These are phyloP conservation scores for Puccinia coronata DNA, from an alignment of 1,284 basidiomycete genomes.

Conservation along the genomic window DNA sequence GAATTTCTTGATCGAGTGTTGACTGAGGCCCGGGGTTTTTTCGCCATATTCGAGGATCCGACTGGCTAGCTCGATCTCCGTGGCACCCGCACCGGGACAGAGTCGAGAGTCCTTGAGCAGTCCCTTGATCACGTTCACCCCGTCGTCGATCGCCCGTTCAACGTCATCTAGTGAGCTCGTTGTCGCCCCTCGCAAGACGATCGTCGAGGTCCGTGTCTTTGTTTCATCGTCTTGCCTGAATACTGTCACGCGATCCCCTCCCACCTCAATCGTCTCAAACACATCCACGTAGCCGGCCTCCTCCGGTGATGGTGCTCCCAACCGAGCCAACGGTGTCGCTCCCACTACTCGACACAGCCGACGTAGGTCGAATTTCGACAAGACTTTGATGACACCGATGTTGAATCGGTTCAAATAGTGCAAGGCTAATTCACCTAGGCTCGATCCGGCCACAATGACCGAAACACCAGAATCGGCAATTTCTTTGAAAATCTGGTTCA, in stretches of 20 bases:
- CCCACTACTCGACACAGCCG: slow-evolving; percentile 91
- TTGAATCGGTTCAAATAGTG: slow-evolving; percentile 94
- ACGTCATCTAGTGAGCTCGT: slow-evolving; percentile 92
- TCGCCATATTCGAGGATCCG: slow-evolving; percentile 82
- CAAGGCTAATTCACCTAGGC: slow-evolving; percentile 90
- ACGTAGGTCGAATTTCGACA: slow-evolving; percentile 96
- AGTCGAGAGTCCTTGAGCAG: slow-evolving; percentile 85
- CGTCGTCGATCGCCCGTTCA: slow-evolving; percentile 93
- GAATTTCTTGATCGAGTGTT: slow-evolving; percentile 91
- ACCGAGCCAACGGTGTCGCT: slow-evolving; percentile 90
- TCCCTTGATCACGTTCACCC: slow-evolving; percentile 93
- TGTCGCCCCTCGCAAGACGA: slow-evolving; percentile 94
- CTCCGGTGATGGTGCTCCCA: slow-evolving; percentile 93
- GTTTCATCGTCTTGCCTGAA: slow-evolving; percentile 75
- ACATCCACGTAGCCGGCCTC: slow-evolving; percentile 93
- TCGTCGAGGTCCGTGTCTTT: slow-evolving; percentile 81
- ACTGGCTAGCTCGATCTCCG: slow-evolving; percentile 85
- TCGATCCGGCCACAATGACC: slow-evolving; percentile 88
- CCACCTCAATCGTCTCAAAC: slow-evolving; percentile 93
- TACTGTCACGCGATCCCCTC: slow-evolving; percentile 96
- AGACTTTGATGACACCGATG: slow-evolving; percentile 93
- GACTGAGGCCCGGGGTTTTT: slow-evolving; percentile 83
- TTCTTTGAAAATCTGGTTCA: slow-evolving; percentile 84
- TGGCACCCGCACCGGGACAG: slow-evolving; percentile 91
- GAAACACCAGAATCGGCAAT: slow-evolving; percentile 94